Percentiles rank a stretch among this genome's conserved stretches.
Conservation (phyloP, 371 early-diverging fungal species). For the Syncephalastrum monosporum region DNA sequence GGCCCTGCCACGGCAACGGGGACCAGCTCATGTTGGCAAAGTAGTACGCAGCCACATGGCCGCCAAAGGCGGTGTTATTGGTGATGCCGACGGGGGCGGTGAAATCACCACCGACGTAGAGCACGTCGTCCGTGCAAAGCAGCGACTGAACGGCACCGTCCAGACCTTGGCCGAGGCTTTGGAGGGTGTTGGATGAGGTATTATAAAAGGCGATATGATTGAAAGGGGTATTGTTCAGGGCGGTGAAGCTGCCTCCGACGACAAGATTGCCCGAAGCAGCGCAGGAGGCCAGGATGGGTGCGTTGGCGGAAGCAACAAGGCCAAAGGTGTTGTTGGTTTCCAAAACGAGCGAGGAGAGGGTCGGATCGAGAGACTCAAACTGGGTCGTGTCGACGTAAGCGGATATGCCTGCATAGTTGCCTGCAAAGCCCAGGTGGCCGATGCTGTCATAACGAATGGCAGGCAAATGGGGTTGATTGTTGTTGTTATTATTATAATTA, state of each 20-base stretch:
- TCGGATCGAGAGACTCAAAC: constrained; percentile 18
- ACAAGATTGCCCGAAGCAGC: constrained; percentile 22
- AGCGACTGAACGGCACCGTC: constrained; percentile 66
- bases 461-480: constrained; percentile 13
- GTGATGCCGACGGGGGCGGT: constrained; percentile 19
- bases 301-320: constrained; percentile 15
- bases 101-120: constrained; percentile 62
- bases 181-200: constrained; percentile 34
- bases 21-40: constrained; percentile 36
- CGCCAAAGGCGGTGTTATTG: constrained; percentile 31
- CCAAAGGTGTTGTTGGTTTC: constrained; percentile 23
- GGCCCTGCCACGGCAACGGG: constrained; percentile 53
- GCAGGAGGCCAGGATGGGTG: constrained; percentile 15
- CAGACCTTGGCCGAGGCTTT: constrained; percentile 58
- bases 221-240: constrained; percentile 15
- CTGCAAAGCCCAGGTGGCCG: constrained; percentile 37
- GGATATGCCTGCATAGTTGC: constrained; percentile 43
- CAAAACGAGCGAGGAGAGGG: constrained; percentile 14
- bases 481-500: no score
- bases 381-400: constrained; percentile 19
- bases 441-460: constrained; percentile 11
- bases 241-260: constrained; percentile 48
- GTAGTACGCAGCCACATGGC: constrained; percentile 50
- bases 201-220: constrained; percentile 55
- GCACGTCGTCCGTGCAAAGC: constrained; percentile 52